phyloP scores from a whole-genome alignment of 768 basidiomycete species.

The Calocera viscosa region DNA sequence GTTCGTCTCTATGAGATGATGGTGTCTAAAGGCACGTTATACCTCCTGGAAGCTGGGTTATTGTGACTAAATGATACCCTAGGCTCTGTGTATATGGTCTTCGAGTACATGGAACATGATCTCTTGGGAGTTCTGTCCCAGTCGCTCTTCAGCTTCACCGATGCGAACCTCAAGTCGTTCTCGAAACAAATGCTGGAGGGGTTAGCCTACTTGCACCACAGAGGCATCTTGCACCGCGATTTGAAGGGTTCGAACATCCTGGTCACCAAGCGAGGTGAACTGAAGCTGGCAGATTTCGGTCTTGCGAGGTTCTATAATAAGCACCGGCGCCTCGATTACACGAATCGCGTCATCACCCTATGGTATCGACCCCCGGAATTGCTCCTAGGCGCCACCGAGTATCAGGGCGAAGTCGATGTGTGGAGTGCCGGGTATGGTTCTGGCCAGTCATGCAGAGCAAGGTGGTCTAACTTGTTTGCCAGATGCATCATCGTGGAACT shows the following conservation, averaged over 20 bases:
- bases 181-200: conserved; percentile 93
- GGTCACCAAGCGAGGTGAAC: conserved; percentile 76
- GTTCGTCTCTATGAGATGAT: conserved; percentile 94
- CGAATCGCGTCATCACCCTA: conserved; percentile 96
- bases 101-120: conserved; percentile 99
- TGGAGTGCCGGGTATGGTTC: conserved; percentile 97
- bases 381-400: conserved; percentile 86
- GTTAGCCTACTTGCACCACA: conserved; percentile 86
- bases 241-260: conserved; percentile 99
- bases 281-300: conserved; percentile 96
- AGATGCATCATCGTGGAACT: conserved; percentile 99
- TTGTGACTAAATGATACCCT: conserved; percentile 8
- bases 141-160: conserved; percentile 69
- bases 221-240: conserved; percentile 93
- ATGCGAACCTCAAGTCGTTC: conserved; percentile 87
- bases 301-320: conserved; percentile 94
- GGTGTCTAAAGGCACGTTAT: conserved; percentile 74
- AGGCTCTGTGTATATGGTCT: conserved; percentile 98
- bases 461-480: not conserved
- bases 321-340: conserved; percentile 80
- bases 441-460: not conserved
- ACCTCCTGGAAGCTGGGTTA: not conserved
- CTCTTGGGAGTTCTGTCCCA: conserved; percentile 89
- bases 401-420: conserved; percentile 97
- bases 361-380: conserved; percentile 98